phyloP scores from a whole-genome alignment of 371 early-diverging fungal species.

The Mortierella sp. region DNA sequence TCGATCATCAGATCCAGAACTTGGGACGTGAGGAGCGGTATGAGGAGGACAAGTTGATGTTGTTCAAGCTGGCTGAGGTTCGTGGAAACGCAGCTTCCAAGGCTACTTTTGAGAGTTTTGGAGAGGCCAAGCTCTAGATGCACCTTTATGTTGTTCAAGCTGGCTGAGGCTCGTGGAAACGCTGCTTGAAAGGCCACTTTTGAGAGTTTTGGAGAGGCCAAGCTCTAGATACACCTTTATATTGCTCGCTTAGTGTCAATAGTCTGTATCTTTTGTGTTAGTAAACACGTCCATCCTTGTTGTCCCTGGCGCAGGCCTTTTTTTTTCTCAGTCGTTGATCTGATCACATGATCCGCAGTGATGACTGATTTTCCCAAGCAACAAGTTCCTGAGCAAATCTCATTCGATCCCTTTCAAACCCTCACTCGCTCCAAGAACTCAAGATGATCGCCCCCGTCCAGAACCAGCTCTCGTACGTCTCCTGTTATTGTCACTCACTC shows the following conservation, averaged over 20 bases:
- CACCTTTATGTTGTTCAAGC: constrained; percentile 24
- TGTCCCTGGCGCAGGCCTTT: not conserved
- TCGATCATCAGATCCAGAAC: constrained; percentile 45
- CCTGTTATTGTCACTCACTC: not conserved
- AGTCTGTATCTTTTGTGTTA: no score
- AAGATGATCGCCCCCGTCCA: constrained; percentile 41
- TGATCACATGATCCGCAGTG: no score
- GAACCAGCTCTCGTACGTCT: constrained; percentile 38
- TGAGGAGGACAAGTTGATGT: constrained; percentile 46
- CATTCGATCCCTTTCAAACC: not conserved
- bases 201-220: constrained; percentile 29
- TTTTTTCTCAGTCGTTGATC: not conserved
- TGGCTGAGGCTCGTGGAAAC: constrained; percentile 26
- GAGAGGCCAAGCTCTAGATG: constrained; percentile 34
- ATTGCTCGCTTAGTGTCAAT: no score
- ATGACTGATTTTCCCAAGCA: no score
- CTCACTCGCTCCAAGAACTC: not conserved
- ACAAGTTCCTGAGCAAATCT: not conserved
- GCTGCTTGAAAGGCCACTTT: constrained; percentile 2
- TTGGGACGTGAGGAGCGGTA: constrained; percentile 39
- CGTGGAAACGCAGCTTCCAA: constrained; percentile 7
- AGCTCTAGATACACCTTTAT: constrained; percentile 11
- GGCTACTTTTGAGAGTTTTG: constrained; percentile 7
- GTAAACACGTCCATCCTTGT: no score
- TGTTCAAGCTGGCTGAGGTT: constrained; percentile 41